Evolutionary conservation across 2,329 filamentous ascomycete genomes (phyloP), one percentile per base, ranked within the genome.

Genomic region (Aspergillus fumigatiaffinis): DNA sequence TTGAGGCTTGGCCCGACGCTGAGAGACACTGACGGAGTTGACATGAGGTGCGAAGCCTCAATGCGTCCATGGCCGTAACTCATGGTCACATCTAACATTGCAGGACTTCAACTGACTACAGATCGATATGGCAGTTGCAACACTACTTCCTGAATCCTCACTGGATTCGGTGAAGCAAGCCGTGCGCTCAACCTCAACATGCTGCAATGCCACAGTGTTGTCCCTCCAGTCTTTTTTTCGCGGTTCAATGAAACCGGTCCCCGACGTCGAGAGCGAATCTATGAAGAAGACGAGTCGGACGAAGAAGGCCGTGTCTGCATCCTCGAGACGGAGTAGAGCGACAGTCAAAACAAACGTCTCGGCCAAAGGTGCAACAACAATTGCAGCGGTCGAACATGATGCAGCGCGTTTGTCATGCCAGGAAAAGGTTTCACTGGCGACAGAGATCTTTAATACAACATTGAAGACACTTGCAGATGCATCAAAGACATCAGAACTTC

Each of bases 151-250:
- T 58, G 68, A 67, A 59, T 67, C 70, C 56, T 58, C 71, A 20
- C 62, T 69, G 46, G 72, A 76, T 53, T 77, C 81, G 59, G 79
- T 84, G 66, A 85, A 84, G 67, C 74, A 76, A 59, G 82, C 82
- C 46, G 73, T 85, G 61, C 74, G 80, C 60, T 82, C 80, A 54
- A 77, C 77, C 12, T 73, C 80, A 50, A 84, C 79, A 63, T 86
- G 83, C 71, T 83, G 82, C 47, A 66, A 68, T 58, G 68, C 70
- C 50, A 77, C 74, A 14, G 69, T 77, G 52, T 64, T 69, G 55
- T 69, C 73, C 52, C 70, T 77, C 60, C 72, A 75, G 64, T 69
- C 67, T 52, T 71, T 77, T 49, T 70, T 77, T 55, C 69, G 72
- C 58, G 62, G 63, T 28, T 25, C 67, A 26, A 54, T 66, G 47